A percentile compares a stretch with the other conserved stretches of the same genome.
Evolutionary conservation across 805 yeast species (phyloP).

Genomic region (Candida dajiaensis): DNA sequence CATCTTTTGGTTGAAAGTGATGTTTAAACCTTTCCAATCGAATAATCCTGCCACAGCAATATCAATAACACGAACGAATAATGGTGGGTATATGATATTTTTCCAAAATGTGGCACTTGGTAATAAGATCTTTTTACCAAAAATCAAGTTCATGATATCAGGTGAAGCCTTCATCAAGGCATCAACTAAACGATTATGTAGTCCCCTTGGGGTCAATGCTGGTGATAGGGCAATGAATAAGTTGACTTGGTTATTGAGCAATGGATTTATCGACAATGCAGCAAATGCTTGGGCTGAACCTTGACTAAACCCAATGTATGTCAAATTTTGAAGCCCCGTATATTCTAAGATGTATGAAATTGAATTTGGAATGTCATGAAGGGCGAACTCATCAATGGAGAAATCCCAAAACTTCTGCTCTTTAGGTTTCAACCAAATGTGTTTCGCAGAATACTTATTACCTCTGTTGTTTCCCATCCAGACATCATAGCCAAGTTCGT

Average conservation of each 20-base stretch:
- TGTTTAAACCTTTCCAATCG: constrained; percentile 74
- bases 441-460: constrained; percentile 87
- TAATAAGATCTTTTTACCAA: constrained; percentile 69
- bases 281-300: constrained; percentile 95
- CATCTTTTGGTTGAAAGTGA: constrained; percentile 64
- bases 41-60: constrained; percentile 60
- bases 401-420: constrained; percentile 74
- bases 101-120: constrained; percentile 79
- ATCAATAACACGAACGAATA: constrained; percentile 70
- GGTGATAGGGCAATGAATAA: constrained; percentile 83
- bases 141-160: constrained; percentile 59
- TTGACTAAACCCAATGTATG: constrained; percentile 87
- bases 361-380: constrained; percentile 84
- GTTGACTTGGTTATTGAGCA: constrained; percentile 49
- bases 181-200: constrained; percentile 71
- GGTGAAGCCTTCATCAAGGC: constrained; percentile 68
- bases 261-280: constrained; percentile 62
- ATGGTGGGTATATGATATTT: constrained; percentile 66
- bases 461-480: constrained; percentile 94
- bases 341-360: constrained; percentile 62
- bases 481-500: constrained; percentile 84
- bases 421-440: constrained; percentile 38
- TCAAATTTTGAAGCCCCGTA: constrained; percentile 49
- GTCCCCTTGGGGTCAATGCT: constrained; percentile 87
- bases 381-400: constrained; percentile 86